phyloP scores from a whole-genome alignment of 192 early-diverging fungal genomes.

The Coemansia pectinata region DNA sequence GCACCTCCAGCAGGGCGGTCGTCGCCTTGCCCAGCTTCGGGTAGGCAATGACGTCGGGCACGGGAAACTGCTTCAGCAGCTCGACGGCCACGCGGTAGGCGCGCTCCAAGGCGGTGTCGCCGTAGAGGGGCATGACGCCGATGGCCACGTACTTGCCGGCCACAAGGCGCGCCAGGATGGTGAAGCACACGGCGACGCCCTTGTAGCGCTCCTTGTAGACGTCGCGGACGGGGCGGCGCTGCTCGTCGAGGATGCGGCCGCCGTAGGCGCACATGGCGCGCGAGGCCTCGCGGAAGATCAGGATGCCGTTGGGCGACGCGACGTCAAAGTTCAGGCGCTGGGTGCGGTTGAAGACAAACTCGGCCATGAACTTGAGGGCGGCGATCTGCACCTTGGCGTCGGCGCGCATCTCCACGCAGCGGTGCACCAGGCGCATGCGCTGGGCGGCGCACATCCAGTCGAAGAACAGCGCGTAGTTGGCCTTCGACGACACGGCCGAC shows the following conservation, averaged over 20 bases:
- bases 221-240: slow-evolving; percentile 27
- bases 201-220: slow-evolving; percentile 67
- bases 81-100: slow-evolving; percentile 65
- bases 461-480: slow-evolving; percentile 71
- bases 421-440: slow-evolving; percentile 63
- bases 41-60: slow-evolving; percentile 71
- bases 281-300: slow-evolving; percentile 87
- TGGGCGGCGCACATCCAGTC: slow-evolving; percentile 79
- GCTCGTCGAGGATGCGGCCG: slow-evolving; percentile 22
- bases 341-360: slow-evolving; percentile 81
- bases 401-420: slow-evolving; percentile 63
- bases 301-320: slow-evolving; percentile 82
- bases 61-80: slow-evolving; percentile 71
- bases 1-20: slow-evolving; percentile 68
- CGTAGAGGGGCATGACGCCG: slow-evolving; percentile 88
- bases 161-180: slow-evolving; percentile 66
- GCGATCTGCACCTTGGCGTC: slow-evolving; percentile 65
- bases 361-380: slow-evolving; percentile 73
- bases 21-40: slow-evolving; percentile 58
- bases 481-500: slow-evolving; percentile 60
- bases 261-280: slow-evolving; percentile 64
- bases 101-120: slow-evolving; percentile 73
- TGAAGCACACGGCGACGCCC: slow-evolving; percentile 75
- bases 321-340: slow-evolving; percentile 83
- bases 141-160: slow-evolving; percentile 86